phyloP scores from a whole-genome alignment of 176 grass and related monocot species.

The Eleusine coracana region DNA sequence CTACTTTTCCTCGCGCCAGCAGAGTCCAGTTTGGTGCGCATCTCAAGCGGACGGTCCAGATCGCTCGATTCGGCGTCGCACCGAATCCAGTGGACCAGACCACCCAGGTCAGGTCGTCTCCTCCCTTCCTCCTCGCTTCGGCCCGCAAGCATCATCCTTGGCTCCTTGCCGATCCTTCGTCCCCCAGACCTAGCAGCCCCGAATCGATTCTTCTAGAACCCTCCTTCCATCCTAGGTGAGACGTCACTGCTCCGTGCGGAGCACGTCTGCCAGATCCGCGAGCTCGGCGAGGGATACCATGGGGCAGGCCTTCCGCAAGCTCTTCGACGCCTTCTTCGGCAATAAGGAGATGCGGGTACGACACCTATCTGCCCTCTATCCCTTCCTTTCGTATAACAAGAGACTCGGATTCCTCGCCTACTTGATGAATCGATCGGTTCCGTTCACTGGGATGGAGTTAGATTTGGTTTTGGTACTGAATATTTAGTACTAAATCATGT shows the following conservation, averaged over 20 bases:
- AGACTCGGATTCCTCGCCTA: background rate
- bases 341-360: slow-evolving; percentile 93
- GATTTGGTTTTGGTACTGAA: slow-evolving; percentile 2
- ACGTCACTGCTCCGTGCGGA: background rate
- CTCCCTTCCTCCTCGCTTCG: slow-evolving; percentile 10
- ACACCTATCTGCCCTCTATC: background rate
- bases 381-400: background rate
- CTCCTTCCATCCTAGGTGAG: background rate
- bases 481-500: background rate
- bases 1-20: background rate
- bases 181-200: background rate
- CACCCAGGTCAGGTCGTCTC: background rate
- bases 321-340: slow-evolving; percentile 97
- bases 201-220: slow-evolving; percentile 29
- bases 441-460: background rate
- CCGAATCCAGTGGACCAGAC: slow-evolving; percentile 23
- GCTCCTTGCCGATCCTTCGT: slow-evolving; percentile 10
- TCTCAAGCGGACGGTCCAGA: slow-evolving; percentile 31
- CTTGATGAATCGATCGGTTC: slow-evolving; percentile 1
- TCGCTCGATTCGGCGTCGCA: background rate
- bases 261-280: background rate
- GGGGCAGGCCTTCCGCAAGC: slow-evolving; percentile 99
- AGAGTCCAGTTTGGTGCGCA: background rate
- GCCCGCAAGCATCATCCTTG: background rate
- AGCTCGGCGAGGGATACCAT: slow-evolving; percentile 32